Conservation (phyloP, 306 rosid genomes). For the Glycyrrhiza uralensis region DNA sequence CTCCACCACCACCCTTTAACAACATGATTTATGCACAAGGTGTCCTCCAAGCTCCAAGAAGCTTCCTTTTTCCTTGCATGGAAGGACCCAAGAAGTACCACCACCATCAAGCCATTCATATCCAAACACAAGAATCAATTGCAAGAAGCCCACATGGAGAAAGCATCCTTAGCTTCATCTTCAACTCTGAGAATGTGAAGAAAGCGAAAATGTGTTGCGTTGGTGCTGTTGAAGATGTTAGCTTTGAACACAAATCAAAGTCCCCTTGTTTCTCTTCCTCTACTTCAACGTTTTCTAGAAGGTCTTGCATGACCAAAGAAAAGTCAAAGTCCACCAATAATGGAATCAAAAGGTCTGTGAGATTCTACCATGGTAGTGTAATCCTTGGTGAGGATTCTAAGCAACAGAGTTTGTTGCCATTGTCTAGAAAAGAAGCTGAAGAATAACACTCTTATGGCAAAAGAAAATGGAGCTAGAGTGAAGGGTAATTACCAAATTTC, state of each 20-base stretch:
- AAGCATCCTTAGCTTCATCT: constrained; percentile 54
- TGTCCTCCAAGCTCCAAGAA: constrained; percentile 80
- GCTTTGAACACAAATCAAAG: constrained; percentile 35
- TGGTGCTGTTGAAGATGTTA: constrained; percentile 68
- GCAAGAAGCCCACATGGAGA: constrained; percentile 24
- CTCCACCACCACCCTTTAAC: constrained; percentile 33
- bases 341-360: constrained; percentile 50
- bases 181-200: constrained; percentile 64
- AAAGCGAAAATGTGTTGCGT: constrained; percentile 77
- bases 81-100: constrained; percentile 35
- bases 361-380: constrained; percentile 55
- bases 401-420: not conserved
- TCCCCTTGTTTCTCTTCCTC: constrained; percentile 44
- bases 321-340: constrained; percentile 20
- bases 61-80: constrained; percentile 52
- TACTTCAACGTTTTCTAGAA: constrained; percentile 43
- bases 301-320: constrained; percentile 61
- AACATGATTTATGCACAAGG: constrained; percentile 68
- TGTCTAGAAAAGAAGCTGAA: constrained; percentile 16
- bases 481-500: not conserved
- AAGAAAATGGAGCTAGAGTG: not conserved
- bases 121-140: constrained; percentile 38
- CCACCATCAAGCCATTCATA: constrained; percentile 39
- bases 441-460: constrained; percentile 18
- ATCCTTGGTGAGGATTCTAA: constrained; percentile 56